phyloP scores from a whole-genome alignment of 1,139 yeast species.

The Hanseniaspora uvarum region DNA sequence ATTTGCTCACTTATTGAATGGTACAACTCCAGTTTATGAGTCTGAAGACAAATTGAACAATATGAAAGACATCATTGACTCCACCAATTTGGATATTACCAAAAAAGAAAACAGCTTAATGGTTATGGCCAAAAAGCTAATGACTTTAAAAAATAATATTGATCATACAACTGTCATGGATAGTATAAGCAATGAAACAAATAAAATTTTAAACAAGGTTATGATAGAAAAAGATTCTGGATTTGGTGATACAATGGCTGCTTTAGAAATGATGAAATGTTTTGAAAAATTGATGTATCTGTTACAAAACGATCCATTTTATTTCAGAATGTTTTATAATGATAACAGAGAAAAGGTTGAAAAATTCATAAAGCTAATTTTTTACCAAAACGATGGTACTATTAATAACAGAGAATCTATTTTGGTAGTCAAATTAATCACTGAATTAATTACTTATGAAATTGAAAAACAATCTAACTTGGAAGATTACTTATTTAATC shows the following conservation, averaged over 20 bases:
- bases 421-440: constrained; percentile 53
- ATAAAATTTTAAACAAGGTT: constrained; percentile 2
- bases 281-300: constrained; percentile 74
- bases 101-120: constrained; percentile 20
- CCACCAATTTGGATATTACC: constrained; percentile 68
- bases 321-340: constrained; percentile 49
- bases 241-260: background rate
- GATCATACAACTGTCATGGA: constrained; percentile 12
- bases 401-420: constrained; percentile 57
- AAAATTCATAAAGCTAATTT: constrained; percentile 26
- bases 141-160: constrained; percentile 10
- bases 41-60: constrained; percentile 65
- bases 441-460: constrained; percentile 39
- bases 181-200: constrained; percentile 3
- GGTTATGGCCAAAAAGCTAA: constrained; percentile 13
- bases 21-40: constrained; percentile 62
- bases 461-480: constrained; percentile 23
- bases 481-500: constrained; percentile 23
- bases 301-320: constrained; percentile 73
- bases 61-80: constrained; percentile 61
- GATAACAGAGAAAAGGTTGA: constrained; percentile 26
- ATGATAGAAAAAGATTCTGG: background rate
- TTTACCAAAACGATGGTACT: constrained; percentile 27
- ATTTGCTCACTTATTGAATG: constrained; percentile 68
- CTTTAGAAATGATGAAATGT: constrained; percentile 6